Percentiles rank a stretch among this genome's conserved stretches.
These are phyloP conservation scores for Filobasidium floriforme DNA, from an alignment of 768 basidiomycete species.

Conservation along the genomic window DNA sequence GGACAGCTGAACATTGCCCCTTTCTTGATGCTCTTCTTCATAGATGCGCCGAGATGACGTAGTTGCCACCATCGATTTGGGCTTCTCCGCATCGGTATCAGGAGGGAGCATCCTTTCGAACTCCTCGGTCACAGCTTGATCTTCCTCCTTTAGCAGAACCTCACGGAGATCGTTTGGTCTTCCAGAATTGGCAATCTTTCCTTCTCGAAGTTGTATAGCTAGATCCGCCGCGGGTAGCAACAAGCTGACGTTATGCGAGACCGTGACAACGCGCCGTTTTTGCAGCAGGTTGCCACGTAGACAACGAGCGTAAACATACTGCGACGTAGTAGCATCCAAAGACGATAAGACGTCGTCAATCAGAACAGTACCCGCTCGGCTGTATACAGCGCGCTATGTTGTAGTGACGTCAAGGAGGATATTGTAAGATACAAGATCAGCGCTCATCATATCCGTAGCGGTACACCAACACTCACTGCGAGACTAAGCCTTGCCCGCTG, in stretches of 20 bases:
- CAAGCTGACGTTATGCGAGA: conserved; percentile 42
- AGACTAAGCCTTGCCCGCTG: conserved; percentile 13
- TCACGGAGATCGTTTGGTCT: background rate
- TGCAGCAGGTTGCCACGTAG: conserved; percentile 29
- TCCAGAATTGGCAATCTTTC: conserved; percentile 8
- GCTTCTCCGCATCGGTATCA: background rate
- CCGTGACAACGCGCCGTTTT: conserved; percentile 37
- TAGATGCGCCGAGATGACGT: conserved; percentile 23
- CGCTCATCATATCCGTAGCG: no score
- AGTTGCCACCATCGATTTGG: background rate
- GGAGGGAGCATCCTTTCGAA: background rate
- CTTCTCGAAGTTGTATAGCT: conserved; percentile 25
- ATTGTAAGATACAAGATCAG: no score
- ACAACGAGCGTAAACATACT: conserved; percentile 36
- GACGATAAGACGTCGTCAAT: conserved; percentile 39
- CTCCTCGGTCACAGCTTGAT: background rate
- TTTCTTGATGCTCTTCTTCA: conserved; percentile 28
- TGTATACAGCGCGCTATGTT: conserved; percentile 37
- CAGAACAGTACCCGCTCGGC: conserved; percentile 36
- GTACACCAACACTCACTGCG: background rate
- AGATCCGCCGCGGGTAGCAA: conserved; percentile 34
- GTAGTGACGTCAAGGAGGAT: no score
- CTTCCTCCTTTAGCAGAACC: background rate
- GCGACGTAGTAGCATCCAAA: conserved; percentile 42
- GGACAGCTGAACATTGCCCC: conserved; percentile 28